A percentile compares a stretch with the other conserved stretches of the same genome.
Conservation (phyloP, 306 rosid species). For the Prunus mume region DNA sequence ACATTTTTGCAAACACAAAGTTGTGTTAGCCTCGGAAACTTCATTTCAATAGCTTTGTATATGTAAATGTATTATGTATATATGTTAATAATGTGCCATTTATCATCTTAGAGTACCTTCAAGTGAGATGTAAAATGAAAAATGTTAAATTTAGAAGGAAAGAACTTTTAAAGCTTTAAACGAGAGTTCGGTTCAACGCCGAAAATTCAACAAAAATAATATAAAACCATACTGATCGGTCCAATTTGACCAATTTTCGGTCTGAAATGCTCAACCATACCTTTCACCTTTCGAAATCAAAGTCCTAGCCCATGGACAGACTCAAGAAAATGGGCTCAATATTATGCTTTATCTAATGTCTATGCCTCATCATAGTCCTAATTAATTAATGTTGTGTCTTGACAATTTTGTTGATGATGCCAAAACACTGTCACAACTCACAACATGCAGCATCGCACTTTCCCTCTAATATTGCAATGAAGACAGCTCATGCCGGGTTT, state of each 20-base stretch:
- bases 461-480: not conserved
- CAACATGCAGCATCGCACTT: not conserved
- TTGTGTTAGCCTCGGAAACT: not conserved
- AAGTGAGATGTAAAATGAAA: no score
- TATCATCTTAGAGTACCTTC: no score
- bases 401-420: not conserved
- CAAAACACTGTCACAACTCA: not conserved
- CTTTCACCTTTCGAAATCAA: not conserved
- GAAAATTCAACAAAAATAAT: no score
- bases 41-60: not conserved
- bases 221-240: no score
- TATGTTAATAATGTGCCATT: no score
- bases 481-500: not conserved
- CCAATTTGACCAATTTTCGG: no score
- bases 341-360: not conserved
- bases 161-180: rapidly evolving
- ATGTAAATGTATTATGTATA: not conserved
- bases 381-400: not conserved
- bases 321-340: not conserved
- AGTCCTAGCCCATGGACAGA: not conserved
- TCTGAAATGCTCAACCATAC: not conserved
- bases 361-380: not conserved
- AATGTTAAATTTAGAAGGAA: no score
- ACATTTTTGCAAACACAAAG: slow-evolving; percentile 22
- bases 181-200: rapidly evolving